Evolutionary conservation across 225 moss, liverwort and hornwort species (phyloP).

Genomic region (Straminergon stramineum): DNA sequence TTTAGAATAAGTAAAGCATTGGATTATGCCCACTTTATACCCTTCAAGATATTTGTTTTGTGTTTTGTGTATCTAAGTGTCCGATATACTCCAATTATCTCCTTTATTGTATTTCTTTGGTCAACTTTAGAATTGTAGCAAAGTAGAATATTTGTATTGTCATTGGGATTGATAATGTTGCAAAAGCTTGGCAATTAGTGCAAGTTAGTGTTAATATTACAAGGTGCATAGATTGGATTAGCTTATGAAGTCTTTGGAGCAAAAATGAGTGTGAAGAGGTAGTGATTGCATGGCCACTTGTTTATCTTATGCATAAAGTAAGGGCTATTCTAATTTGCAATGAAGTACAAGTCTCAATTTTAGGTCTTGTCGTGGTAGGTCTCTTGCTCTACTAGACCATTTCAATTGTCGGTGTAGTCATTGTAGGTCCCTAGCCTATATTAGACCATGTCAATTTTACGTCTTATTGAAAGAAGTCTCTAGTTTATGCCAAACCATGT

Average conservation of each 20-base stretch:
- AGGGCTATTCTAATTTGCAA: not conserved
- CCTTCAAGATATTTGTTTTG: not conserved
- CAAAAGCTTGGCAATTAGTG: not conserved
- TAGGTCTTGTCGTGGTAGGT: no score
- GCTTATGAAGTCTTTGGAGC: fast-evolving
- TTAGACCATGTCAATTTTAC: no score
- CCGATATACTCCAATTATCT: fast-evolving
- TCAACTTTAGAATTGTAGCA: not conserved
- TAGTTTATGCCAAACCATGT: no score
- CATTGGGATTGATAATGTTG: fast-evolving
- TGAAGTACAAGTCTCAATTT: not conserved
- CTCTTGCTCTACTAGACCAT: no score
- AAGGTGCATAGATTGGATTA: not conserved
- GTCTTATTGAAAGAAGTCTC: no score
- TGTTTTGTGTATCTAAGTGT: not conserved
- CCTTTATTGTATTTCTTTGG: not conserved
- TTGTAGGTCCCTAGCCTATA: no score
- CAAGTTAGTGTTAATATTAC: not conserved
- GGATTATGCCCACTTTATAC: not conserved
- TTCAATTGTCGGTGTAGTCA: no score
- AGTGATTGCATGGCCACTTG: not conserved
- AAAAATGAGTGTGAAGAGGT: not conserved
- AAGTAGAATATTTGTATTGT: not conserved
- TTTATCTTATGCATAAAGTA: not conserved
- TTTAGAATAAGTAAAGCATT: not conserved